Evolutionary conservation across 768 basidiomycete species (phyloP), one percentile per base, ranked within the genome.

Genomic region (Gelatoporia subvermispora): DNA sequence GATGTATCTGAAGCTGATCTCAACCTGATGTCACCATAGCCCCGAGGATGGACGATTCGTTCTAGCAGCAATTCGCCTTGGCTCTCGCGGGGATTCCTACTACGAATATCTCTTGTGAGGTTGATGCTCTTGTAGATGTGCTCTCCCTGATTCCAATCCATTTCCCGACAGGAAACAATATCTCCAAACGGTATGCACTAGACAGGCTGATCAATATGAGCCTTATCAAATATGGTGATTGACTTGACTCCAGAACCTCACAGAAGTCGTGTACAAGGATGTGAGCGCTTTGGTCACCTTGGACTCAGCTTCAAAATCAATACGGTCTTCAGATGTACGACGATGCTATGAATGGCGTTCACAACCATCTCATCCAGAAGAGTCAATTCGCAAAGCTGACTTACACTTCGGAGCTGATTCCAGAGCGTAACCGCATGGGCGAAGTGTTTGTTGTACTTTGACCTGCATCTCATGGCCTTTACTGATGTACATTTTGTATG

Each of bases 41-140:
- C 72, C 78, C 0, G 47, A 68, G 24, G 69, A 61, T 38, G 82
- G 84, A 17, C 69, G 65, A 45, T 85, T 81, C 53, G 65, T 82
- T 17, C 68, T 79, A 21, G 82, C 87, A 11, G 78, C 86, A 16
- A 88, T 98, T 53, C 82, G 93, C 11, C 77, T 98, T 18, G 94
- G 94, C 22, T 93, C 93, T 28, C 77, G 93, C 37, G 94, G 86
- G 24, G 94, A 98, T 64, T 93, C 90, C 2, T 97, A 84, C 68
- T 98, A 96, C 61, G 94, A 95, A 65, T 93, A 94, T 61, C 67
- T 93, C 15, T 60, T 93, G 86, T 88, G 52, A 69, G 79, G 65
- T 15, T 54, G 16, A 35, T n/a, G n/a, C n/a, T n/a, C n/a, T n/a
- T n/a, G n/a, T n/a, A n/a, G n/a, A n/a, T n/a, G n/a, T n/a, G n/a